Evolutionary conservation across 176 grass and related monocot genomes (phyloP), one percentile per base, ranked within the genome.

Genomic region (Avena insularis): DNA sequence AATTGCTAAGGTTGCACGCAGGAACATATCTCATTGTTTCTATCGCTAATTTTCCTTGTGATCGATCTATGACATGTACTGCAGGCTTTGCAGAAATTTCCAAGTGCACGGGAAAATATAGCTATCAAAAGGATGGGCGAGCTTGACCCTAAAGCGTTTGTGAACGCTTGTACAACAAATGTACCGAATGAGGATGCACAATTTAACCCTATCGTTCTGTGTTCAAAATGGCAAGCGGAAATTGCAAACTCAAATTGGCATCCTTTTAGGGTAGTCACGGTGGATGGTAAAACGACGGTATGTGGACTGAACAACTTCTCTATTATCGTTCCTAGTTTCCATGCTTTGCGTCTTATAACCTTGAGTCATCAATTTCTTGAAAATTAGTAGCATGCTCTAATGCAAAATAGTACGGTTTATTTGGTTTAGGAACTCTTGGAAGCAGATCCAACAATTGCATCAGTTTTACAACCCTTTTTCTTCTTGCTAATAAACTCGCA

Each of bases 51-150:
- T 48, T 21, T 74, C 2, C 20, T 74, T 21, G 20, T 25, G 12
- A 74, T 12, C 45, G 6, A 25, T 74, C n/a, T 25, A 3, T 0
- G 10, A 2, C 43, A 49, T 74, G 43, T 49, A 15, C 25, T 14
- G 21, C 45, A 74, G 71, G 43, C 12, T 13, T 3, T 74, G 45
- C 71, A 2, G 6, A 74, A 27, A 14, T 74, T 49, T 15, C 14
- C n/a, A 15, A 49, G 25, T 27, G 45, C 2, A 1, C 45, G 11
- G 71, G 21, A 2, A 49, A 6, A 74, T 49, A 74, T 74, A 27
- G 12, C n/a, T 14, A 5, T 94, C 35, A 94, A 87, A 50, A 81
- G 90, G 64, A 86, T 92, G 87, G 90, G 92, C 2, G 90, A 92
- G 57, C 82, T 90, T 79, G 92, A 94, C 66, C 71, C 58, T 17